Conservation (phyloP, 495 filamentous ascomycete genomes). For the Aspergillus ostianus region DNA sequence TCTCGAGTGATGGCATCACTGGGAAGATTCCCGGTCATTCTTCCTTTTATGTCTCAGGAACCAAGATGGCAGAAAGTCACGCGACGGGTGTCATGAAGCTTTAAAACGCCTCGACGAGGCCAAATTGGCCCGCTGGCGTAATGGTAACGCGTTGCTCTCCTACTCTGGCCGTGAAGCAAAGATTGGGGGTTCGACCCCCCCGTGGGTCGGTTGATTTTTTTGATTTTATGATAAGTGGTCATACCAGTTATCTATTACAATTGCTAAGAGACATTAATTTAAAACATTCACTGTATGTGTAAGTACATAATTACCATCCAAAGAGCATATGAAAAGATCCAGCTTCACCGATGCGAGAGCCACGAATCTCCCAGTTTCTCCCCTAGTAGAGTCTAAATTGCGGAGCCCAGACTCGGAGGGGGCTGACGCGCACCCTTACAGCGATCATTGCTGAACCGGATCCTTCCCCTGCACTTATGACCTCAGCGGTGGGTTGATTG, state of each 20-base stretch:
- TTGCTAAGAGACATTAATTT: too few relatives aligned
- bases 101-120: neutral
- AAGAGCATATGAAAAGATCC: too few relatives aligned
- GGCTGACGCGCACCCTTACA: slow-evolving; percentile 19
- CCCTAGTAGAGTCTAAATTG: slow-evolving; percentile 3
- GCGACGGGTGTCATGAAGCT: neutral
- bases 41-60: too few relatives aligned
- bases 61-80: too few relatives aligned
- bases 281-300: too few relatives aligned
- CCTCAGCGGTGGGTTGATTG: slow-evolving; percentile 8
- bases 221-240: neutral
- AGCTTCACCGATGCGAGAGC: too few relatives aligned
- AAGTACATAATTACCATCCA: too few relatives aligned
- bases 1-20: too few relatives aligned
- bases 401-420: slow-evolving; percentile 3
- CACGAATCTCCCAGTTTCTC: too few relatives aligned
- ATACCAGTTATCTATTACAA: too few relatives aligned
- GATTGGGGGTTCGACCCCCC: neutral
- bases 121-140: neutral
- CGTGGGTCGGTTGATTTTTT: neutral
- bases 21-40: too few relatives aligned
- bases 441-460: slow-evolving; percentile 19
- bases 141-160: neutral
- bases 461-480: slow-evolving; percentile 4
- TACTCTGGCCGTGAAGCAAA: neutral